Evolutionary conservation across 805 yeast species (phyloP).

Genomic region (Candida michaelii): DNA sequence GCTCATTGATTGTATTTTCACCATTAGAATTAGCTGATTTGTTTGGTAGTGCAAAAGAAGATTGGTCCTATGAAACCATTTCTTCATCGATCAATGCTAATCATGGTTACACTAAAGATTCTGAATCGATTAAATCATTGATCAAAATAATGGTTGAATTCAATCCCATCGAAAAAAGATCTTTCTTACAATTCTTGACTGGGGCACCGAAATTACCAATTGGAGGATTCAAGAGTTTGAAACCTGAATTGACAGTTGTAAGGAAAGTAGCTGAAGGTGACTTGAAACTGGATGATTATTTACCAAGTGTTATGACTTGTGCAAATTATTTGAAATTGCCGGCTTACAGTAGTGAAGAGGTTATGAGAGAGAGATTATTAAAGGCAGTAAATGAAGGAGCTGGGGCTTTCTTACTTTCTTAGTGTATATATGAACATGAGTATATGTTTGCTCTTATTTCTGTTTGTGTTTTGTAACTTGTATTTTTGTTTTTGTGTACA

Average conservation of each 20-base stretch:
- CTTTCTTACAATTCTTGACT: conserved; percentile 82
- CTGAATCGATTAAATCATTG: conserved; percentile 59
- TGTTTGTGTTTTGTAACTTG: too few relatives aligned
- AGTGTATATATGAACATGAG: too few relatives aligned
- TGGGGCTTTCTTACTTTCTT: conserved; percentile 81
- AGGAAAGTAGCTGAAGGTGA: conserved; percentile 77
- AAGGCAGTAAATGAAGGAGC: conserved; percentile 88
- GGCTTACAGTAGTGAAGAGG: conserved; percentile 61
- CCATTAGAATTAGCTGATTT: conserved; percentile 70
- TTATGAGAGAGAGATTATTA: conserved; percentile 56
- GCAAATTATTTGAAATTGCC: conserved; percentile 93
- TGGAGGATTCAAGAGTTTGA: conserved; percentile 84
- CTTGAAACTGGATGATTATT: conserved; percentile 66
- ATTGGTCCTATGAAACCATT: conserved; percentile 74
- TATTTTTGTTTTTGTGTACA: too few relatives aligned
- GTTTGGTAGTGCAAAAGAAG: conserved; percentile 80
- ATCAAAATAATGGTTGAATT: conserved; percentile 63
- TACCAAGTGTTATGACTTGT: conserved; percentile 98
- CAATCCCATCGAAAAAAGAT: conserved; percentile 54
- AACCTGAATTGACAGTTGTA: conserved; percentile 86
- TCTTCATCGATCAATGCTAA: conserved; percentile 70
- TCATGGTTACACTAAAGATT: conserved; percentile 82
- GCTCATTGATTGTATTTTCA: conserved; percentile 67
- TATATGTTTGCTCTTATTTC: too few relatives aligned
- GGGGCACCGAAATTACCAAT: conserved; percentile 92